A percentile compares a stretch with the other conserved stretches of the same genome.
Conservation (phyloP, 2,329 filamentous ascomycete genomes). For the Penicillium brevicompactum region DNA sequence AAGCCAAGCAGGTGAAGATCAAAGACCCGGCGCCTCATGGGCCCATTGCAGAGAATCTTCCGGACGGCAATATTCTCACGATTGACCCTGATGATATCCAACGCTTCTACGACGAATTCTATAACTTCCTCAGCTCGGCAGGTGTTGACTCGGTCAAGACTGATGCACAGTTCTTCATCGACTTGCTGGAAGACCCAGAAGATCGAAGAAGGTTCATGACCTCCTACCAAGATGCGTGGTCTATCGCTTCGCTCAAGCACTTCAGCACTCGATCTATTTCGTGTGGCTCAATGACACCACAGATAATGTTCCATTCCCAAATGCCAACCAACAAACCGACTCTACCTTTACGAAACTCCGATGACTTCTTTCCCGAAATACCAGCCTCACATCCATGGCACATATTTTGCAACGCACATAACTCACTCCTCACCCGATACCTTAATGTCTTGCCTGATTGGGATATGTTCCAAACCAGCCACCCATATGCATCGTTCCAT, state of each 20-base stretch:
- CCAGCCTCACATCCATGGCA: constrained; percentile 88
- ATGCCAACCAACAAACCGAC: constrained; percentile 73
- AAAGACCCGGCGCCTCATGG: constrained; percentile 57
- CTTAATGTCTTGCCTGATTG: constrained; percentile 85
- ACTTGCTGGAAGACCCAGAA: constrained; percentile 69
- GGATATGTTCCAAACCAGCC: constrained; percentile 73
- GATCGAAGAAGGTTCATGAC: constrained; percentile 72
- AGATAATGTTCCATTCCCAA: constrained; percentile 82
- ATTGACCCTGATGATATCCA: constrained; percentile 73
- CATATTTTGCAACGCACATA: constrained; percentile 91
- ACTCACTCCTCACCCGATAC: constrained; percentile 77
- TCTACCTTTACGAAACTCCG: constrained; percentile 80
- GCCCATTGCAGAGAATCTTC: constrained; percentile 26
- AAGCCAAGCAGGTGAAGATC: constrained; percentile 64
- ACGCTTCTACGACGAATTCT: constrained; percentile 88
- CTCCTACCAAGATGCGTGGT: constrained; percentile 85
- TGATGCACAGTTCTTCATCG: constrained; percentile 87
- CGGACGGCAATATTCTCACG: constrained; percentile 63
- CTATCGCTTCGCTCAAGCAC: constrained; percentile 72
- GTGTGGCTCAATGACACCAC: constrained; percentile 91
- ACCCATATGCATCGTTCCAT: constrained; percentile 77
- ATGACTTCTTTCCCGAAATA: constrained; percentile 84
- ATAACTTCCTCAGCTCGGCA: constrained; percentile 71
- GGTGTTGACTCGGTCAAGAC: constrained; percentile 90
- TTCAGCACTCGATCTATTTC: constrained; percentile 80